Conservation (phyloP, 1,284 basidiomycete species). For the Rhodotorula sp. region DNA sequence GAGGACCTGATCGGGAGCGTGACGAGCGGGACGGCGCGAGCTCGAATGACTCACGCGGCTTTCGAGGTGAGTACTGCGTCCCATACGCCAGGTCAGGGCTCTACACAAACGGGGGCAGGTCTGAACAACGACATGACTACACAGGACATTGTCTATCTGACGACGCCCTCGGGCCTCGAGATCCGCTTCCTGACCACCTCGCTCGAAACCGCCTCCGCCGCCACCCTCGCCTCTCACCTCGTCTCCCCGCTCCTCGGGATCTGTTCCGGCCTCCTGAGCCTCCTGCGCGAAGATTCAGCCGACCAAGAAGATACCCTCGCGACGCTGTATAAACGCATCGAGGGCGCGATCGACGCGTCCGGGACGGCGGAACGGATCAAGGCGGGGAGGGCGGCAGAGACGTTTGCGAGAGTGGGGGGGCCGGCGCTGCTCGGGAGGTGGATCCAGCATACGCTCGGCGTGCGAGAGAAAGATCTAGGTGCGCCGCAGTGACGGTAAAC, state of each 20-base stretch:
- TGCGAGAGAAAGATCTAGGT: conserved; percentile 11
- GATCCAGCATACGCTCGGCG: conserved; percentile 1
- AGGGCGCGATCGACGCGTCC: conserved; percentile 15
- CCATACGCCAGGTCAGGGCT: too few relatives aligned
- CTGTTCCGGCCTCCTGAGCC: conserved; percentile 11
- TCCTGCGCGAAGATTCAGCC: background rate
- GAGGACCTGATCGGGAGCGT: conserved; percentile 8
- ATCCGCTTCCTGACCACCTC: conserved; percentile 13
- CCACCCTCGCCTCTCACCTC: conserved; percentile 24
- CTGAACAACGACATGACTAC: too few relatives aligned
- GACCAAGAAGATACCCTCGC: conserved; percentile 3
- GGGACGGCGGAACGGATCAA: conserved; percentile 15
- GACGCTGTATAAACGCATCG: conserved; percentile 2
- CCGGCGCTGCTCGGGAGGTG: conserved; percentile 14
- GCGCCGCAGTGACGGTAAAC: background rate
- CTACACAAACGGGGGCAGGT: too few relatives aligned
- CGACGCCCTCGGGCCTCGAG: background rate
- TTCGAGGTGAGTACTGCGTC: conserved; percentile 24
- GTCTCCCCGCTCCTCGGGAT: conserved; percentile 23
- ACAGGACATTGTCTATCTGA: conserved; percentile 6
- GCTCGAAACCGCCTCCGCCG: conserved; percentile 8
- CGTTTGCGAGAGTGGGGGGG: conserved; percentile 18
- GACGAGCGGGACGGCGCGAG: conserved; percentile 4
- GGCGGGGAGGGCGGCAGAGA: conserved; percentile 2
- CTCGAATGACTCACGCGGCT: conserved; percentile 1